A percentile compares a stretch with the other conserved stretches of the same genome.
Evolutionary conservation across 345 rosid genomes (phyloP).

Genomic region (Stellera chamaejasme): DNA sequence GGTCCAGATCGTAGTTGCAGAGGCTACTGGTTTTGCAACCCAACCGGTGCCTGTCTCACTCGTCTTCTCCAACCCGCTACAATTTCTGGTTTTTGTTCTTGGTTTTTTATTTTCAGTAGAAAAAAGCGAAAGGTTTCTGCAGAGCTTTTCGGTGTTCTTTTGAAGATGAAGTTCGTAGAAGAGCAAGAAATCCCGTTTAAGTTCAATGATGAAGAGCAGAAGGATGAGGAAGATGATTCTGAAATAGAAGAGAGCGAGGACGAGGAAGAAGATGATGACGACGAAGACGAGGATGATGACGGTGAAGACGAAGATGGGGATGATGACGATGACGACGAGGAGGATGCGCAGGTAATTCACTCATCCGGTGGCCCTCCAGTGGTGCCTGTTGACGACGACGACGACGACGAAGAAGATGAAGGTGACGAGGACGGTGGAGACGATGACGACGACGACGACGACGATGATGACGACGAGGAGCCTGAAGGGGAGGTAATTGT

Average conservation of each 20-base stretch:
- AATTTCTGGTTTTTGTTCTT: slow-evolving; percentile 9
- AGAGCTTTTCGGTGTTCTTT: slow-evolving; percentile 8
- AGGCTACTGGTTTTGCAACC: slow-evolving; percentile 47
- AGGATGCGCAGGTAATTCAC: slow-evolving; percentile 47
- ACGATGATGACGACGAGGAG: slow-evolving; percentile 25
- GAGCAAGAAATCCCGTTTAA: slow-evolving; percentile 31
- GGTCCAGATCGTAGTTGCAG: slow-evolving; percentile 50
- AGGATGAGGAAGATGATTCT: slow-evolving; percentile 28
- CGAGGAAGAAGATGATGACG: slow-evolving; percentile 31
- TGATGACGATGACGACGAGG: slow-evolving; percentile 35
- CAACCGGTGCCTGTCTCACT: slow-evolving; percentile 27
- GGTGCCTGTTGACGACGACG: slow-evolving; percentile 44
- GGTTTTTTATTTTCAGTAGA: slow-evolving; percentile 10
- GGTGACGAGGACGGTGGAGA: slow-evolving; percentile 40
- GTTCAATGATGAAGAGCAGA: slow-evolving; percentile 19
- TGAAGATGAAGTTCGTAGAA: slow-evolving; percentile 42
- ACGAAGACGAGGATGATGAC: slow-evolving; percentile 30
- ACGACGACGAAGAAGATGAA: slow-evolving; percentile 41
- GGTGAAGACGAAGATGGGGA: slow-evolving; percentile 34
- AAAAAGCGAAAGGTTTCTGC: slow-evolving; percentile 4
- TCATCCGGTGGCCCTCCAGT: slow-evolving; percentile 51
- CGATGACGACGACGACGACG: slow-evolving; percentile 42
- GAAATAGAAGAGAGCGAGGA: slow-evolving; percentile 21
- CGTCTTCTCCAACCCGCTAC: slow-evolving; percentile 10
- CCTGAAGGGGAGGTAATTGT: slow-evolving; percentile 38